phyloP scores from a whole-genome alignment of 257 asterid species.

The Anisodus tanguticus region DNA sequence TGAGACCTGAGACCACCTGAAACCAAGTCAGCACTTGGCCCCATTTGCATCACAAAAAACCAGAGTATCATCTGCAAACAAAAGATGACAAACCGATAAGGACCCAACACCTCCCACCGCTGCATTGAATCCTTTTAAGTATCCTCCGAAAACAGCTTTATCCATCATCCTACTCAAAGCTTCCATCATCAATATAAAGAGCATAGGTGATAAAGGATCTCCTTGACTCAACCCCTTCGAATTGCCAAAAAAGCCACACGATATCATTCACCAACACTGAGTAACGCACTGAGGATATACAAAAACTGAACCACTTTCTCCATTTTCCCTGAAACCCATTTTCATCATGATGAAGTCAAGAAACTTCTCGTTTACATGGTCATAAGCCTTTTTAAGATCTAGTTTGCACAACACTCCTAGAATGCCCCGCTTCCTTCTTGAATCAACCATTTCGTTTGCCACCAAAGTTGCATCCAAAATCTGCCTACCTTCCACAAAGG shows the following conservation, averaged over 20 bases:
- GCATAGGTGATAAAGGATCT: not conserved
- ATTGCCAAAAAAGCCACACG: not conserved
- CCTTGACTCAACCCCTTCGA: not conserved
- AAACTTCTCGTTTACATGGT: not conserved
- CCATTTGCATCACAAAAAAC: not conserved
- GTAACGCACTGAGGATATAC: not conserved
- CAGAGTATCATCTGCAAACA: not conserved
- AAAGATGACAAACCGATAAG: not conserved
- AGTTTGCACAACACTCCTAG: not conserved
- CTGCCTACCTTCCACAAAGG: not conserved
- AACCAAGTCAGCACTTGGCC: no score
- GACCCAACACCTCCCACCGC: not conserved
- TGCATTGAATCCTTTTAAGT: not conserved
- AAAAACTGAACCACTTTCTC: not conserved
- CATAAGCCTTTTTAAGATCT: not conserved
- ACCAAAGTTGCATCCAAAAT: slow-evolving; percentile 1
- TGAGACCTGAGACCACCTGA: no score
- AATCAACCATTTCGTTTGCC: not conserved
- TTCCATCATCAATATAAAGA: not conserved
- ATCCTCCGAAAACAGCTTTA: not conserved
- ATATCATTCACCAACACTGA: not conserved
- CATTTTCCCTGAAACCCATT: not conserved
- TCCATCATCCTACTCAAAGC: not conserved
- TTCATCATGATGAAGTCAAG: no score
- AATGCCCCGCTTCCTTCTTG: not conserved